Conservation (phyloP, 768 basidiomycete genomes). For the Saitozyma sp. region DNA sequence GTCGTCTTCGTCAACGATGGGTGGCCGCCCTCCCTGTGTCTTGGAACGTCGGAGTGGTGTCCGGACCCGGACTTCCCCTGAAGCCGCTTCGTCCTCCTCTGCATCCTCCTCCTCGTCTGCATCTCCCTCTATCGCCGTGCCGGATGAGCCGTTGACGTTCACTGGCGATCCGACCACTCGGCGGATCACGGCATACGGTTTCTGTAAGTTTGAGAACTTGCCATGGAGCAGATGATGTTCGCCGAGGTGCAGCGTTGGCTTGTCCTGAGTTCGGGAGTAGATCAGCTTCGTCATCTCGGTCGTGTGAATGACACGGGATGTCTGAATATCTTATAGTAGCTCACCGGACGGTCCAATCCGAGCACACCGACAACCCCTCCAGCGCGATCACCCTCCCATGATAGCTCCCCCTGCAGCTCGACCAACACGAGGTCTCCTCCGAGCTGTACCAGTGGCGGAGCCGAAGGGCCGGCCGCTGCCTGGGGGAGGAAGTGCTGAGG, state of each 20-base stretch:
- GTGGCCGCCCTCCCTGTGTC: slow-evolving; percentile 3
- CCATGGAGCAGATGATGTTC: slow-evolving; percentile 84
- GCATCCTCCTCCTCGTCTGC: slow-evolving; percentile 36
- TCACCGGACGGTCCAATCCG: slow-evolving; percentile 59
- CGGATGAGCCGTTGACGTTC: slow-evolving; percentile 4
- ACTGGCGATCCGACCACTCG: slow-evolving; percentile 11
- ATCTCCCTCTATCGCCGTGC: slow-evolving; percentile 21
- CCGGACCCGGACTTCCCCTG: slow-evolving; percentile 26
- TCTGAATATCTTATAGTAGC: not conserved
- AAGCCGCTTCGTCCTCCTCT: slow-evolving; percentile 2
- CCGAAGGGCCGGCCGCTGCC: slow-evolving; percentile 9
- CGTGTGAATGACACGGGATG: not conserved
- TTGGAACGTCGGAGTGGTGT: slow-evolving; percentile 55
- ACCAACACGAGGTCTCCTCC: slow-evolving; percentile 80
- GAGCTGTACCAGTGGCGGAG: slow-evolving; percentile 65
- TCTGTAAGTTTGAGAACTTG: slow-evolving; percentile 70
- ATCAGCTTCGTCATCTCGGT: too few relatives aligned
- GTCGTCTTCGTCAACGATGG: slow-evolving; percentile 26
- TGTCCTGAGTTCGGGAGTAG: slow-evolving; percentile 58
- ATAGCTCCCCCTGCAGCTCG: slow-evolving; percentile 81
- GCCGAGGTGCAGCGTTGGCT: slow-evolving; percentile 76
- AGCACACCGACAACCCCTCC: slow-evolving; percentile 79
- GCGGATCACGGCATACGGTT: slow-evolving; percentile 75
- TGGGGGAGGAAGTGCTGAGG: slow-evolving; percentile 24
- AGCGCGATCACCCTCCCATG: slow-evolving; percentile 66